Conservation (phyloP, 495 filamentous ascomycete species). For the Antarctomyces pellizariae region DNA sequence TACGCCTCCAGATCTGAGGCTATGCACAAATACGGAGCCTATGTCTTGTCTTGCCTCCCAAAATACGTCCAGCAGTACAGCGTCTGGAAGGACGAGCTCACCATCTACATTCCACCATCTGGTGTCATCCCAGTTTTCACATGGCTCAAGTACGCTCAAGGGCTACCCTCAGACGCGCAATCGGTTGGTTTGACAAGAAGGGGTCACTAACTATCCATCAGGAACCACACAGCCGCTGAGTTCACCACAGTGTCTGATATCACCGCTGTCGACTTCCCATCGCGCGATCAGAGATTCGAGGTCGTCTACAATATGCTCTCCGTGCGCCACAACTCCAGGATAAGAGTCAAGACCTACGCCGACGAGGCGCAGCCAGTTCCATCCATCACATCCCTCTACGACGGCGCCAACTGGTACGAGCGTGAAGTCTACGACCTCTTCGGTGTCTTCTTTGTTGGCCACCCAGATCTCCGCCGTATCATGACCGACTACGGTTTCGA, state of each 20-base stretch:
- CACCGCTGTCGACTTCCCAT: conserved; percentile 88
- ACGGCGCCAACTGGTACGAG: conserved; percentile 98
- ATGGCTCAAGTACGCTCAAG: conserved; percentile 84
- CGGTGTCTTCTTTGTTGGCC: conserved; percentile 85
- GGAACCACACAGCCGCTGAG: conserved; percentile 80
- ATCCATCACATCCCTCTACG: conserved; percentile 61
- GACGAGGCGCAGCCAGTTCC: conserved; percentile 92
- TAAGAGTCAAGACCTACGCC: conserved; percentile 96
- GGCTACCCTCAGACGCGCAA: not conserved
- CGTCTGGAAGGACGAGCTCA: conserved; percentile 97
- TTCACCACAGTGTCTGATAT: conserved; percentile 85
- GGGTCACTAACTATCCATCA: conserved; percentile 6
- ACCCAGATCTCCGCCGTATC: conserved; percentile 91
- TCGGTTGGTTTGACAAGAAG: not conserved
- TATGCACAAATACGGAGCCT: conserved; percentile 85
- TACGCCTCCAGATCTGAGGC: conserved; percentile 60
- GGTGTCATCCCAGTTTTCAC: conserved; percentile 77
- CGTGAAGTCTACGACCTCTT: conserved; percentile 94
- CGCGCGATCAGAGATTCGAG: conserved; percentile 84
- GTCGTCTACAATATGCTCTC: conserved; percentile 95
- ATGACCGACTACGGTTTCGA: conserved; percentile 99
- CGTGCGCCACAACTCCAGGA: conserved; percentile 83
- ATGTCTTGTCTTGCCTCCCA: conserved; percentile 85
- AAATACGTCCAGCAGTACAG: conserved; percentile 98
- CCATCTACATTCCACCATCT: conserved; percentile 71